These are phyloP conservation scores for Penicillium dipodomyicola DNA, from an alignment of 495 filamentous ascomycete species.

Conservation along the genomic window DNA sequence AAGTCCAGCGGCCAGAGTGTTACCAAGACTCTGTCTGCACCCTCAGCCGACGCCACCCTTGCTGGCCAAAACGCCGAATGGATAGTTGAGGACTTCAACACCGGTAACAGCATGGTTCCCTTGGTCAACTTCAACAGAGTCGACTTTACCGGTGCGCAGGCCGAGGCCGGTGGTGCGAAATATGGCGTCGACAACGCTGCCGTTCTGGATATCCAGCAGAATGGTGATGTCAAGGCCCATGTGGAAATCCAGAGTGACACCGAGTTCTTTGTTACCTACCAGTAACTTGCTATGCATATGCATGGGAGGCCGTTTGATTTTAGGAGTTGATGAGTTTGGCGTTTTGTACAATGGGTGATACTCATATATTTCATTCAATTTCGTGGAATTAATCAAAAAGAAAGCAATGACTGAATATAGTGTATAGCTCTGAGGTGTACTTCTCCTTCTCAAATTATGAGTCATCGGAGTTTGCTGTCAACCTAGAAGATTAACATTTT, in stretches of 20 bases:
- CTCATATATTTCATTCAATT: not conserved
- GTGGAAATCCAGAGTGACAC: conserved; percentile 41
- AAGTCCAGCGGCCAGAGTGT: conserved; percentile 52
- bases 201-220: conserved; percentile 54
- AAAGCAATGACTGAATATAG: too few relatives aligned
- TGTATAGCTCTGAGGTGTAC: too few relatives aligned
- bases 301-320: not conserved
- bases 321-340: conserved; percentile 4
- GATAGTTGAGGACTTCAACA: conserved; percentile 64
- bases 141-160: conserved; percentile 46
- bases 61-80: conserved; percentile 57
- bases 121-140: conserved; percentile 55
- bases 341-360: not conserved
- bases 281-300: conserved; percentile 13
- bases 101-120: conserved; percentile 44
- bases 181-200: conserved; percentile 42
- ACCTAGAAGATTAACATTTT: too few relatives aligned
- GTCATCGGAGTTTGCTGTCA: not conserved
- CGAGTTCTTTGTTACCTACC: conserved; percentile 35
- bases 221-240: conserved; percentile 45
- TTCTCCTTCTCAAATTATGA: not conserved
- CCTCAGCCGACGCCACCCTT: conserved; percentile 34
- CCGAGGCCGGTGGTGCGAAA: conserved; percentile 26
- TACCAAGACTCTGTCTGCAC: conserved; percentile 48
- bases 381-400: not conserved